Evolutionary conservation across 2,329 filamentous ascomycete species (phyloP), one percentile per base, ranked within the genome.

Genomic region (Lachnum nothofagi): DNA sequence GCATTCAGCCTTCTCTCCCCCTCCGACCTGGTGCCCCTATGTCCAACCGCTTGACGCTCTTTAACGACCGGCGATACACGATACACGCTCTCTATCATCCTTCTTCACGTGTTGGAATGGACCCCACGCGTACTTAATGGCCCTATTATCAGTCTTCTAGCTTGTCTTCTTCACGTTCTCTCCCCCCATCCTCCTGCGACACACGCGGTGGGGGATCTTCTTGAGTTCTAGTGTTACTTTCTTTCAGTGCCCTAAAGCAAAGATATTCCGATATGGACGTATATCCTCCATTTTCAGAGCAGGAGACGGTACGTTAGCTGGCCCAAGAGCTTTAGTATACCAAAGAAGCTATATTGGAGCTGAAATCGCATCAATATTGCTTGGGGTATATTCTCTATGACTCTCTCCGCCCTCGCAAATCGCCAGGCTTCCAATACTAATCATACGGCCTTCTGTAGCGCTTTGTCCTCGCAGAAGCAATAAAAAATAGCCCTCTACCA

Each of bases 401-500:
- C n/a, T n/a, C n/a, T n/a, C 49, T 24, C 40, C 40, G 44, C 48
- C 38, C 41, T 35, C 34, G 19, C 47, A 50, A 41, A 47, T 50
- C 51, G 46, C 42, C 54, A 50, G 42, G 54, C 51, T 45, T 56
- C 38, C 55, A 54, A 51, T 49, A 54, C 57, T 62, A 51, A 62
- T 56, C 39, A 41, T 43, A 46, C 34, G 34, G 27, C 48, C 43
- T 12, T 34, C 39, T 50, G 48, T 51, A 65, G 63, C 63, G 61
- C 49, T 70, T 70, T 59, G 63, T 78, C 48, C 68, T 78, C 55
- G 70, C 74, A 57, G 75, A 78, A 60, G 71, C 75, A 54, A 66
- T 78, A 56, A 78, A 75, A 61, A 67, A 66, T 35, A 68, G 69
- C 48, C 64, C 67, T 37, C 65, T 75, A 47, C 65, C 70, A 35